Evolutionary conservation across 2,329 filamentous ascomycete genomes (phyloP).

Genomic region (Penicillium sp.): DNA sequence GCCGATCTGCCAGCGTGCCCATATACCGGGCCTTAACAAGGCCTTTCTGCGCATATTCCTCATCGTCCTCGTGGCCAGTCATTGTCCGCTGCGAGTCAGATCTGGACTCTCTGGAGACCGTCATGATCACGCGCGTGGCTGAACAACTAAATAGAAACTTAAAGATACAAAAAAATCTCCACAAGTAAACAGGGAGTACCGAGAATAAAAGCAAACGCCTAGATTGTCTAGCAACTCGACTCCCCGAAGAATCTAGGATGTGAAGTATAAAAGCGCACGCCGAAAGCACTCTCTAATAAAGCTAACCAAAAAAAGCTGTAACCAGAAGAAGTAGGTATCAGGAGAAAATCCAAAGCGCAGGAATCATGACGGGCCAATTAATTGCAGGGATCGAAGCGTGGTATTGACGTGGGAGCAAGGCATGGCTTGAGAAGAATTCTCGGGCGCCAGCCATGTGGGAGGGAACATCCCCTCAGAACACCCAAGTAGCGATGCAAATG

Average conservation of each 20-base stretch:
- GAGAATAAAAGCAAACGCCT: not conserved
- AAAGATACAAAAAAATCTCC: not conserved
- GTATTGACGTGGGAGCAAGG: conserved; percentile 23
- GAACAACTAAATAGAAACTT: not conserved
- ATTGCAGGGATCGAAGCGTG: conserved; percentile 14
- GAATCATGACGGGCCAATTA: not conserved
- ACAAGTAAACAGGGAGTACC: not conserved
- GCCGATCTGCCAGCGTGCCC: conserved; percentile 38
- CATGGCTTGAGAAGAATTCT: conserved; percentile 17
- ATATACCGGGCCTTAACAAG: conserved; percentile 37
- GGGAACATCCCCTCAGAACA: not conserved
- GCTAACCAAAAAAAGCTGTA: not conserved
- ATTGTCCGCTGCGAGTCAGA: conserved; percentile 16
- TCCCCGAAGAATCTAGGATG: not conserved
- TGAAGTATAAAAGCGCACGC: not conserved
- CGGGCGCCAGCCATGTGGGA: conserved; percentile 26
- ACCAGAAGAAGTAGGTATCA: conserved; percentile 17
- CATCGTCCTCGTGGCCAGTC: conserved; percentile 14
- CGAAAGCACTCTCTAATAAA: not conserved
- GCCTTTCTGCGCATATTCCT: conserved; percentile 23
- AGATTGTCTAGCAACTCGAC: not conserved
- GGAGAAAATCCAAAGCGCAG: conserved; percentile 8
- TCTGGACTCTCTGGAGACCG: conserved; percentile 4
- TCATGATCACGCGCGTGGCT: conserved; percentile 7
- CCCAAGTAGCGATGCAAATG: conserved; percentile 3